Conservation (phyloP, 1,139 yeast genomes). For the Taphrina pruni region DNA sequence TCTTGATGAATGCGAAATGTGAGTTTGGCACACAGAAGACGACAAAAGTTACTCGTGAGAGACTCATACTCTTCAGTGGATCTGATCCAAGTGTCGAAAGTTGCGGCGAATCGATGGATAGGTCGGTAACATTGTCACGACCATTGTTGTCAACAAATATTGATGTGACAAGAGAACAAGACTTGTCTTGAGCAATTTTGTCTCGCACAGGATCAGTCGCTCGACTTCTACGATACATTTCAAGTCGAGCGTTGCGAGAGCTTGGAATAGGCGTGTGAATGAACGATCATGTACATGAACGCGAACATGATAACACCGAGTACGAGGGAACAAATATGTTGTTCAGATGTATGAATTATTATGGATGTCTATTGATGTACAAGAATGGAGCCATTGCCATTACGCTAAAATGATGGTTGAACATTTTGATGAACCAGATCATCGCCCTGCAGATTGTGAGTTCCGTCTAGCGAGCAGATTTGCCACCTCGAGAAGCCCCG, state of each 20-base stretch:
- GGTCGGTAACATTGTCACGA: background rate
- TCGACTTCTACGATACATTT: conserved; percentile 1
- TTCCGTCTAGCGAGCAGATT: background rate
- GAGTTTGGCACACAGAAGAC: background rate
- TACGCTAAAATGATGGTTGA: background rate
- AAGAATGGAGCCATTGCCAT: background rate
- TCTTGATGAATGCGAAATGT: conserved; percentile 3
- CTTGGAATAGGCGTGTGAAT: background rate
- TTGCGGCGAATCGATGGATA: conserved; percentile 23
- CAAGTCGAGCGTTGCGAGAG: conserved; percentile 5
- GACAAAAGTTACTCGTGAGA: background rate
- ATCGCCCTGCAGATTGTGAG: background rate
- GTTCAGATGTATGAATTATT: no score
- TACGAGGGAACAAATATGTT: no score
- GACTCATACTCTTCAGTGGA: background rate
- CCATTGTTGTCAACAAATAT: background rate
- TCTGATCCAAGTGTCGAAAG: background rate
- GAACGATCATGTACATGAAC: background rate
- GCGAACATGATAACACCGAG: no score
- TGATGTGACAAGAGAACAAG: conserved; percentile 15
- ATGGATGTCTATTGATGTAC: background rate
- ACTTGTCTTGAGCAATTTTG: conserved; percentile 10
- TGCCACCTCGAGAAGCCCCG: background rate
- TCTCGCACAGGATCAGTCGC: background rate
- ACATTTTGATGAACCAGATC: no score